phyloP scores from a whole-genome alignment of 345 rosid genomes.

The Populus deltoides region DNA sequence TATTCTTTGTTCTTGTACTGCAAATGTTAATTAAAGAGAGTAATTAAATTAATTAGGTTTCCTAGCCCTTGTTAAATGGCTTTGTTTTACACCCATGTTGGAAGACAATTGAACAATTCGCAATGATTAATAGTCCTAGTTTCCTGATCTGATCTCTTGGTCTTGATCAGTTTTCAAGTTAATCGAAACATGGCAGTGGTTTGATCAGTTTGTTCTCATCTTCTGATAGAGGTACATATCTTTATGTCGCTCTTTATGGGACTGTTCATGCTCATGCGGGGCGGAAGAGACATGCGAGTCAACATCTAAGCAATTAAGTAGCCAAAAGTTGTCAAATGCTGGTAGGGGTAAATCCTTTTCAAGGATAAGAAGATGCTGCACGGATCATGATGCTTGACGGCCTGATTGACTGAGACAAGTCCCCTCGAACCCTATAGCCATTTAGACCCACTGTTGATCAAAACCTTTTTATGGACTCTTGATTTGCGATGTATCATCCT shows the following conservation, averaged over 20 bases:
- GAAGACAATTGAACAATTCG: too few relatives aligned
- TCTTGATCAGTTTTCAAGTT: neutral
- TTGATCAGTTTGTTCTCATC: neutral
- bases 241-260: neutral
- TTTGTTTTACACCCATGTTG: neutral
- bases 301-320: constrained; percentile 20
- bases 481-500: neutral
- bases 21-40: too few relatives aligned
- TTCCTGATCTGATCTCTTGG: too few relatives aligned
- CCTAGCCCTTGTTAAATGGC: neutral
- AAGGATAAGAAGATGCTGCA: constrained; percentile 39
- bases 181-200: neutral
- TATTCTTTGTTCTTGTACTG: neutral
- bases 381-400: constrained; percentile 16
- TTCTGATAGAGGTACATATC: neutral
- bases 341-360: constrained; percentile 26
- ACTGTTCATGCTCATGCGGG: constrained; percentile 31
- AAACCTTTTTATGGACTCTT: constrained; percentile 10
- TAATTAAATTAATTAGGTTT: too few relatives aligned
- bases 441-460: neutral
- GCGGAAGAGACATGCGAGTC: constrained; percentile 32
- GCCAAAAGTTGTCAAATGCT: constrained; percentile 24
- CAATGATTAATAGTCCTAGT: too few relatives aligned
- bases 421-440: neutral
- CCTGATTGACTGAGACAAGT: constrained; percentile 20